Evolutionary conservation across 768 basidiomycete species (phyloP).

Genomic region (Rubroboletus satanas): DNA sequence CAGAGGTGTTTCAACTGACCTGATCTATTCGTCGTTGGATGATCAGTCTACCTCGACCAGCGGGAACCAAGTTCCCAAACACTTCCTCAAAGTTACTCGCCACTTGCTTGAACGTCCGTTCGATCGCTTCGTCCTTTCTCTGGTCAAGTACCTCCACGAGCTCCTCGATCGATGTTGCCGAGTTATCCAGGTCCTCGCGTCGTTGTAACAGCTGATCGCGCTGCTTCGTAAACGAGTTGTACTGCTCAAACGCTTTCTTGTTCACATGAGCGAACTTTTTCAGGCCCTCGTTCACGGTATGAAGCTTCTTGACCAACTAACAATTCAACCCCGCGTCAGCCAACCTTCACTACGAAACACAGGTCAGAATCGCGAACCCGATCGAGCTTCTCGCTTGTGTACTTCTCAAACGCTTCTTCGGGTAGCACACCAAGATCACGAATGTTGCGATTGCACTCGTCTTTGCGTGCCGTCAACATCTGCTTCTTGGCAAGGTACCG

Average conservation of each 20-base stretch:
- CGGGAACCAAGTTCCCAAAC: conserved; percentile 93
- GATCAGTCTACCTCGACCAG: conserved; percentile 84
- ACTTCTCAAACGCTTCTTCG: conserved; percentile 96
- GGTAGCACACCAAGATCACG: conserved; percentile 95
- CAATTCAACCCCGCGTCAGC: conserved; percentile 5
- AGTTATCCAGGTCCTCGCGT: conserved; percentile 87
- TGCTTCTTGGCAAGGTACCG: conserved; percentile 90
- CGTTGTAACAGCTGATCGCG: conserved; percentile 86
- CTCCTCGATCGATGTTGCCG: conserved; percentile 85
- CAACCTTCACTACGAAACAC: background rate
- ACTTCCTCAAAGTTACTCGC: conserved; percentile 96
- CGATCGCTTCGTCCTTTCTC: conserved; percentile 97
- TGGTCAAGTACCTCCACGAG: conserved; percentile 92
- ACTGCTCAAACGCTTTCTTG: conserved; percentile 99
- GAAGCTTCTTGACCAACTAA: conserved; percentile 91
- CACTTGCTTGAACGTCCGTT: conserved; percentile 97
- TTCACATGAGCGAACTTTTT: conserved; percentile 98
- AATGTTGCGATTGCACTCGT: conserved; percentile 93
- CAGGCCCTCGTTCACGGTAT: conserved; percentile 84
- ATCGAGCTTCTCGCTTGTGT: conserved; percentile 84
- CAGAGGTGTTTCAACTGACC: conserved; percentile 31
- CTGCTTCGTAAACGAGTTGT: conserved; percentile 96
- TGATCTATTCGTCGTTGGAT: conserved; percentile 91
- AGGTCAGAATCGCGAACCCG: conserved; percentile 48
- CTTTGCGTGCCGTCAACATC: conserved; percentile 78